Evolutionary conservation across 768 basidiomycete genomes (phyloP), one percentile per base, ranked within the genome.

Genomic region (Russula olivacea): DNA sequence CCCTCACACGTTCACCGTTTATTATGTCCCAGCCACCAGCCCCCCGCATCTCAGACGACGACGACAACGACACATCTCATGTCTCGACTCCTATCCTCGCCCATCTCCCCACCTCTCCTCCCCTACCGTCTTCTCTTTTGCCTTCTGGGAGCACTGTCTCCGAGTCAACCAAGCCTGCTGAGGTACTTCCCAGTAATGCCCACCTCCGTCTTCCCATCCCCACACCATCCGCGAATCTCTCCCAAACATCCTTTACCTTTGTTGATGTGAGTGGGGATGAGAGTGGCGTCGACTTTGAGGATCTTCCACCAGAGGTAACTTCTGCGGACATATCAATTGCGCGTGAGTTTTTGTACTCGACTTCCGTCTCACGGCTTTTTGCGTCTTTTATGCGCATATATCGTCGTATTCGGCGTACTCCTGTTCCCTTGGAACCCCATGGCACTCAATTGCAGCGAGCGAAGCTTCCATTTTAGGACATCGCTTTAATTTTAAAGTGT

Each of bases 251-350:
- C 51, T 68, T 69, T 54, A 47, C 57, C 12, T 68, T 68, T 47
- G 50, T 56, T 7, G 64, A 68, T 21, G 52, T 69, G 41, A 40
- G 36, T 25, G 59, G 57, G 34, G 68, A 66, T 32, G 57, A 59
- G 9, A 32, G 50, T 7, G 55, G 58, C 30, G 52, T 65, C 9
- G 67, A 66, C 40, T 66, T 68, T 49, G 50, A 67, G 41, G 63
- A 68, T 50, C 67, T 73, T n/a, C 72, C 72, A 2, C 65, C 71
- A 1, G 72, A 75, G 50, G 66, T 74, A 4, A 67, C 71, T 9
- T 68, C 67, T 40, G 74, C 73, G 11, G 74, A 75, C 63, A 69
- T 75, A 48, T 74, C 66, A 45, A 68, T 74, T 45, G 70, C 74
- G 30, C 69, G 74, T 73, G 59, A 72, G 72, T 73, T 53, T 64